Evolutionary conservation across 2,329 filamentous ascomycete genomes (phyloP), one percentile per base, ranked within the genome.

Genomic region (Bretziella fagacearum): DNA sequence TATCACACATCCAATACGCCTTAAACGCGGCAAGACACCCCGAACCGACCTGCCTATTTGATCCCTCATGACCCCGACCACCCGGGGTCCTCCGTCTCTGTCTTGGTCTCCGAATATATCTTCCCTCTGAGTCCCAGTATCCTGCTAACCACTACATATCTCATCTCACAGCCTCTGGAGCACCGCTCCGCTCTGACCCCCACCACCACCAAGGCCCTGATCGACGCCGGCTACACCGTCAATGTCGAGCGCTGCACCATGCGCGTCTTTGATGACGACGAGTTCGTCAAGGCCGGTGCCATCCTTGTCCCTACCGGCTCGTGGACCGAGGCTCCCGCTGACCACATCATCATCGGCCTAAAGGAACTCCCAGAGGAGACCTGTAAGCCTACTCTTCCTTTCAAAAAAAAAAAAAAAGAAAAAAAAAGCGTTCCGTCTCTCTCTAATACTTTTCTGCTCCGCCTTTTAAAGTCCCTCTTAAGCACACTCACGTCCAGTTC

Each of bases 361-460:
- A 87, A 87, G 70, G 82, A 86, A 64, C 70, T 87, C 8, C 77
- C 77, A 20, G 79, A 81, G 55, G 78, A 84, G 57, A 71, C 74
- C 51, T 77, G 69, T 72, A 63, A 58, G 2, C 10, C 13, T 32
- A n/a, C 18, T 22, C 17, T 22, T 18, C 10, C 8, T 20, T 39
- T 4, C 8, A 18, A n/a, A n/a, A n/a, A n/a, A n/a, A n/a, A n/a
- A n/a, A n/a, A n/a, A n/a, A n/a, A n/a, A n/a, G n/a, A n/a, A n/a
- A n/a, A n/a, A n/a, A n/a, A n/a, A n/a, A n/a, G n/a, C n/a, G n/a
- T n/a, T n/a, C n/a, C n/a, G n/a, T n/a, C n/a, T n/a, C n/a, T 29
- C 17, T 3, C 44, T 39, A 27, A 25, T 17, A 6, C 15, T 40
- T 22, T 11, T 36, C 10, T 26, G 10, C 30, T 27, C 23, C n/a